Evolutionary conservation across 164 flowering plant species (phyloP).

Genomic region (Vitis rupestris): DNA sequence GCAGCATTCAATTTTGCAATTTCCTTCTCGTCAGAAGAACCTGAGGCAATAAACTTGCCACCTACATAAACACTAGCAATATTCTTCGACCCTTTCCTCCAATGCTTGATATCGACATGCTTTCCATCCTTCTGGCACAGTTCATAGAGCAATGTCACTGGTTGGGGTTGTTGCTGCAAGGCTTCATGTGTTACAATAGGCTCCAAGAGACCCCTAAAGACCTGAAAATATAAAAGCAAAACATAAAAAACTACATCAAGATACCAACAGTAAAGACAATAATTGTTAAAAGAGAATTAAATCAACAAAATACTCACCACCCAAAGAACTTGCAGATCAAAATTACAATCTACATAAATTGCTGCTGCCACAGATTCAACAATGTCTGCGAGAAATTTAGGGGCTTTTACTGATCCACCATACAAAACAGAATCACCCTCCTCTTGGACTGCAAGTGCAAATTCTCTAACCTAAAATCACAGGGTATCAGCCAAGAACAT

Average conservation of each 20-base stretch:
- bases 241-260: background rate
- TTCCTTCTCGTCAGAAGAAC: constrained; percentile 49
- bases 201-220: constrained; percentile 50
- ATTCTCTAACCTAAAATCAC: constrained; percentile 57
- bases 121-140: constrained; percentile 64
- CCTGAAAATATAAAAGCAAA: constrained; percentile 25
- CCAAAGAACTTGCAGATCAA: constrained; percentile 59
- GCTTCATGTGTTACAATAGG: constrained; percentile 53
- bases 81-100: constrained; percentile 34
- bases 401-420: constrained; percentile 80
- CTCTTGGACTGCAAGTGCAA: constrained; percentile 39
- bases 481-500: background rate
- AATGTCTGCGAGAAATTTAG: constrained; percentile 81
- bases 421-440: constrained; percentile 38
- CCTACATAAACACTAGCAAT: constrained; percentile 49
- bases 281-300: background rate
- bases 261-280: background rate
- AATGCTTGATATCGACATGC: constrained; percentile 38
- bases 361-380: constrained; percentile 87
- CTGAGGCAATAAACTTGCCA: constrained; percentile 45
- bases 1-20: constrained; percentile 59
- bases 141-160: constrained; percentile 53
- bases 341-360: constrained; percentile 61
- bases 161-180: constrained; percentile 51
- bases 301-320: constrained; percentile 32